Evolutionary conservation across 768 basidiomycete species (phyloP).

Genomic region (Tulasnella sp.): DNA sequence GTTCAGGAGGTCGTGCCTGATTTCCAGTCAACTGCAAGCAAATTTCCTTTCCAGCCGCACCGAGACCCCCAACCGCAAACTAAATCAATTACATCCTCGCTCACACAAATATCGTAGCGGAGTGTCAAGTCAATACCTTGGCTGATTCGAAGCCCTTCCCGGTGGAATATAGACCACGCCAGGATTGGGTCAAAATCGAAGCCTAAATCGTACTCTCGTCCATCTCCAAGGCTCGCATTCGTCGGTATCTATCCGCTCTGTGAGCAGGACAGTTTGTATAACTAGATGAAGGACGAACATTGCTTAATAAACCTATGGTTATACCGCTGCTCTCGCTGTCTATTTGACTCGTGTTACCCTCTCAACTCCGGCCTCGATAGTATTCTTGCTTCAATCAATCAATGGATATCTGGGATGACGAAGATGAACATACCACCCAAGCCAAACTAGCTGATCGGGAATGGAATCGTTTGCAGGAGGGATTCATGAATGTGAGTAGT

Average conservation of each 20-base stretch:
- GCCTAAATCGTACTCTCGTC: conserved; percentile 5
- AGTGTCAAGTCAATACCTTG: neutral
- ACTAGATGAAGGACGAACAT: conserved; percentile 11
- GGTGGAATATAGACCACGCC: neutral
- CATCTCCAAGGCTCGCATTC: conserved; percentile 8
- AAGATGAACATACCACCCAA: neutral
- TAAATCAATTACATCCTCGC: neutral
- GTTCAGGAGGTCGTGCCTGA: neutral
- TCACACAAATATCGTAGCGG: neutral
- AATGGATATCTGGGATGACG: conserved; percentile 19
- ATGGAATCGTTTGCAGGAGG: conserved; percentile 28
- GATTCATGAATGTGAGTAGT: conserved; percentile 29
- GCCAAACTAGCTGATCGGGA: conserved; percentile 26
- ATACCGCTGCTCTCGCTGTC: neutral
- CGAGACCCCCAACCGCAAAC: neutral
- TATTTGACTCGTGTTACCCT: neutral
- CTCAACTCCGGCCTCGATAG: neutral
- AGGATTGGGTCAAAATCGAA: conserved; percentile 12
- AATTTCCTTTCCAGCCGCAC: neutral
- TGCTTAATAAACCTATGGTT: neutral
- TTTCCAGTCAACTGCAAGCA: neutral
- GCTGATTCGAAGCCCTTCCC: conserved; percentile 17
- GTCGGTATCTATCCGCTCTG: neutral
- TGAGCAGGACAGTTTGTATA: conserved; percentile 11
- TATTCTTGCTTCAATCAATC: neutral